phyloP scores from a whole-genome alignment of 495 filamentous ascomycete genomes.

The Aspergillus steynii region DNA sequence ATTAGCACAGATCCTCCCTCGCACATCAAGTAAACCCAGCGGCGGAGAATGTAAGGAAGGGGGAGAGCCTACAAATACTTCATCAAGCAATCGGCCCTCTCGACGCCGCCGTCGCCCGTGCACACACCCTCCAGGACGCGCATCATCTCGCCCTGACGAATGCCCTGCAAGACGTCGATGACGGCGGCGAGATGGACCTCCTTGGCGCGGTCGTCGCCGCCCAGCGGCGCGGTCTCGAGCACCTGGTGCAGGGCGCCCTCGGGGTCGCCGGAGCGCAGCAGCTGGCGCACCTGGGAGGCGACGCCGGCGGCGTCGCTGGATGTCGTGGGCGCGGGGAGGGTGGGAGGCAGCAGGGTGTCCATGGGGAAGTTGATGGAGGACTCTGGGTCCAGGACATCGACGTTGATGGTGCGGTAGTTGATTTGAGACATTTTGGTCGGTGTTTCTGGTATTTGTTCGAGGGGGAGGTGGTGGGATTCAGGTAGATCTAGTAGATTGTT shows the following conservation, averaged over 20 bases:
- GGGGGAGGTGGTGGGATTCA: neutral
- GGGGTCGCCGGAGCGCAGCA: constrained; percentile 78
- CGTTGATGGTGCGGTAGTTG: constrained; percentile 92
- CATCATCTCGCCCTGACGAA: constrained; percentile 88
- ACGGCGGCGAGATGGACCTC: constrained; percentile 80
- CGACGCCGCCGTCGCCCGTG: constrained; percentile 65
- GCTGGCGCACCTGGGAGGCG: constrained; percentile 76
- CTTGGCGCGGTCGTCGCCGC: constrained; percentile 74
- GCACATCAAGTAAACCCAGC: too few species aligned
- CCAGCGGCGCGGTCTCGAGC: constrained; percentile 74
- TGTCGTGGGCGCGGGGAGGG: constrained; percentile 58
- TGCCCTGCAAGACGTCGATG: constrained; percentile 84
- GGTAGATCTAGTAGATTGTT: neutral
- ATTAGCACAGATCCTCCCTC: too few species aligned
- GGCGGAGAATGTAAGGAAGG: too few species aligned
- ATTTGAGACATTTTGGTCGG: constrained; percentile 52
- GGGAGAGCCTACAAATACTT: constrained; percentile 48
- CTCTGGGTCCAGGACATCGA: constrained; percentile 88
- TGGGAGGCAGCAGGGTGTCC: constrained; percentile 71
- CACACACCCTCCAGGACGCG: constrained; percentile 78
- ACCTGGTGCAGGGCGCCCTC: constrained; percentile 80
- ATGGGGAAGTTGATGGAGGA: constrained; percentile 83
- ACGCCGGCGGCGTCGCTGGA: constrained; percentile 72
- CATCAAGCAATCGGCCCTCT: constrained; percentile 57
- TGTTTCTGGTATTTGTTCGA: constrained; percentile 2